Evolutionary conservation across 495 filamentous ascomycete genomes (phyloP), one percentile per base, ranked within the genome.

Genomic region (Umbilicaria muhlenbergii): DNA sequence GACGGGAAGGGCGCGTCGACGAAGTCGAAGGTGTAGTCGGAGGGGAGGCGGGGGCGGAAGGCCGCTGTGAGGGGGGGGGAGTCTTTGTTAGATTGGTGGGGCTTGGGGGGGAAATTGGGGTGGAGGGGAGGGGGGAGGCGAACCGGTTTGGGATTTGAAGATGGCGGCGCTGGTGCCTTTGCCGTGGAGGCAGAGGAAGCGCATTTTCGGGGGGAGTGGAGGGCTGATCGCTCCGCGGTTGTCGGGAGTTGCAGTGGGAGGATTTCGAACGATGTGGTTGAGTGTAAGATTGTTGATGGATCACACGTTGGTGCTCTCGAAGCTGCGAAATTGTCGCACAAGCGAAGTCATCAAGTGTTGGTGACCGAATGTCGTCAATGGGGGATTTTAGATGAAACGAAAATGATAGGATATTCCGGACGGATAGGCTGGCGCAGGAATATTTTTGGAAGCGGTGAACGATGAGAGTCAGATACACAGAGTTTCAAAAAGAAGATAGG

Each of bases 151-250:
- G 3, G 73, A 68, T 44, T 68, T 64, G 54, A 81, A 75, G 44
- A 77, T 75, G 0, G 56, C 44, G 34, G 57, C 66, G 49, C 73
- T 78, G 28, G 77, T 80, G 28, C 75, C 77, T 46, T 67, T 65
- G 8, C 74, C 78, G 53, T 82, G 77, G 14, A 81, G 73, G 45
- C 74, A 75, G 35, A 83, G 69, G 42, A 81, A 54, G 47, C 62
- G 68, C 67, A 79, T 78, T 16, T 36, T 57, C 38, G 41, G 24
- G 24, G 24, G 8, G 1, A 10, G 24, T 6, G 41, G 11, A 21
- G 19, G 14, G 39, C 7, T 11, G 18, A 17, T 44, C 15, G 32
- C n/a, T 24, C 19, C 19, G 19, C 19, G 19, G 42, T 28, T 17
- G 32, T 41, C 15, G 17, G 8, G 24, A 6, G 24, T 3, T 6